A percentile compares a stretch with the other conserved stretches of the same genome.
Conservation (phyloP, 2,329 filamentous ascomycete genomes). For the Aspergillus pseudonomiae region DNA sequence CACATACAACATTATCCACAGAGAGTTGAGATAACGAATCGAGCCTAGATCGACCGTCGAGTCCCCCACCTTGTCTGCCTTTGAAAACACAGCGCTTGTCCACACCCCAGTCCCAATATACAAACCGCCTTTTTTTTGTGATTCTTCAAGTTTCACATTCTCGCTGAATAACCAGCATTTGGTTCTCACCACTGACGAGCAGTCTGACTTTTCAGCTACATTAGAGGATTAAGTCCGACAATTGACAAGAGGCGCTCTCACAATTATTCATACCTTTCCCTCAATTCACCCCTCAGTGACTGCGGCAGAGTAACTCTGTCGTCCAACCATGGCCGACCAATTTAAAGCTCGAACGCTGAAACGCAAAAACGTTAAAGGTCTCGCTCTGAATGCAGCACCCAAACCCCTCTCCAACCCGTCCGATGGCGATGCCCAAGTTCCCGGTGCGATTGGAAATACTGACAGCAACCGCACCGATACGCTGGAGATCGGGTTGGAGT, state of each 20-base stretch:
- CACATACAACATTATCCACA: background rate
- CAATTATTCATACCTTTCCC: background rate
- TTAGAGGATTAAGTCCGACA: background rate
- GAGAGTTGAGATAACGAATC: background rate
- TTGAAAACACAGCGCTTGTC: slow-evolving; percentile 16
- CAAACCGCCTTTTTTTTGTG: background rate
- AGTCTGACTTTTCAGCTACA: background rate
- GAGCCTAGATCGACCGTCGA: background rate
- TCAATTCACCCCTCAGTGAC: background rate
- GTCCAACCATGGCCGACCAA: slow-evolving; percentile 56
- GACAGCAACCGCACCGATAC: slow-evolving; percentile 67
- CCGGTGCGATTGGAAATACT: slow-evolving; percentile 60
- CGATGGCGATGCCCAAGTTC: slow-evolving; percentile 68
- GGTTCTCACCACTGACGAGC: background rate
- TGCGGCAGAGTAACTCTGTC: background rate
- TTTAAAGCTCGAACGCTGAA: slow-evolving; percentile 82
- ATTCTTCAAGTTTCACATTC: background rate
- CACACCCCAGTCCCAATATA: slow-evolving; percentile 9
- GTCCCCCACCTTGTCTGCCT: slow-evolving; percentile 16
- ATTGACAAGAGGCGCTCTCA: background rate
- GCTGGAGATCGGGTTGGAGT: slow-evolving; percentile 95
- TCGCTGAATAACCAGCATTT: background rate
- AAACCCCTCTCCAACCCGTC: slow-evolving; percentile 70
- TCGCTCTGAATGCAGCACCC: slow-evolving; percentile 80
- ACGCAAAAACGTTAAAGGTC: slow-evolving; percentile 97